Conservation (phyloP, 805 yeast genomes). For the Saturnispora serradocipensis region DNA sequence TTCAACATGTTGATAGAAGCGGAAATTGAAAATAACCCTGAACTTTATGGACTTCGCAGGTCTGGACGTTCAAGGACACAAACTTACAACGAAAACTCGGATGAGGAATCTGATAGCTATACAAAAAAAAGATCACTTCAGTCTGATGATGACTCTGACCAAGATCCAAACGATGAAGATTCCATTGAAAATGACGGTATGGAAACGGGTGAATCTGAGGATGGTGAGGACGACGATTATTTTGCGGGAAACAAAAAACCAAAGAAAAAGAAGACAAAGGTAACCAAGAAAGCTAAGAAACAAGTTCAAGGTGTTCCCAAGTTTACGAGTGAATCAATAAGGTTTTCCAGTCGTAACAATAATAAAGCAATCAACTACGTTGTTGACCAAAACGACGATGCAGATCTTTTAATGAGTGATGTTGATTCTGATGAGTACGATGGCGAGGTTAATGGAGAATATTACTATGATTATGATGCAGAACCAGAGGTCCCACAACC, state of each 20-base stretch:
- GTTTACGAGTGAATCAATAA: slow-evolving; percentile 23
- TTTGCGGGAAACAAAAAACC: slow-evolving; percentile 13
- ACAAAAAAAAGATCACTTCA: slow-evolving; percentile 8
- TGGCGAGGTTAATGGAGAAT: slow-evolving; percentile 19
- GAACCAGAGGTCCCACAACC: slow-evolving; percentile 16
- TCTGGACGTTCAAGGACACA: slow-evolving; percentile 51
- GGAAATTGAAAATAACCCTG: slow-evolving; percentile 63
- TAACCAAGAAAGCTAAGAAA: slow-evolving; percentile 11
- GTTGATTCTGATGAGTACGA: slow-evolving; percentile 24
- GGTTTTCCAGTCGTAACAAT: slow-evolving; percentile 69
- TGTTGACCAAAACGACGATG: slow-evolving; percentile 58
- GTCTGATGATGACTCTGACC: slow-evolving; percentile 16
- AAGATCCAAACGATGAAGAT: slow-evolving; percentile 21
- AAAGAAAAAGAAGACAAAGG: slow-evolving; percentile 31
- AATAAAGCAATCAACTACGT: slow-evolving; percentile 60
- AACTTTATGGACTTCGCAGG: slow-evolving; percentile 74
- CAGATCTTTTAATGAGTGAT: slow-evolving; percentile 41
- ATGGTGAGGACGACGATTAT: slow-evolving; percentile 27
- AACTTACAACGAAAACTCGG: slow-evolving; percentile 22
- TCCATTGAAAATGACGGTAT: slow-evolving; percentile 19
- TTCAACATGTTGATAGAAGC: slow-evolving; percentile 17
- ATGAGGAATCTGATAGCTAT: slow-evolving; percentile 15
- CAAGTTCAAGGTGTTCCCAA: slow-evolving; percentile 12
- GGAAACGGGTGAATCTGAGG: slow-evolving; percentile 23
- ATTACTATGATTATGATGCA: slow-evolving; percentile 16